phyloP scores from a whole-genome alignment of 1,284 basidiomycete genomes.

The Mycena sp. region DNA sequence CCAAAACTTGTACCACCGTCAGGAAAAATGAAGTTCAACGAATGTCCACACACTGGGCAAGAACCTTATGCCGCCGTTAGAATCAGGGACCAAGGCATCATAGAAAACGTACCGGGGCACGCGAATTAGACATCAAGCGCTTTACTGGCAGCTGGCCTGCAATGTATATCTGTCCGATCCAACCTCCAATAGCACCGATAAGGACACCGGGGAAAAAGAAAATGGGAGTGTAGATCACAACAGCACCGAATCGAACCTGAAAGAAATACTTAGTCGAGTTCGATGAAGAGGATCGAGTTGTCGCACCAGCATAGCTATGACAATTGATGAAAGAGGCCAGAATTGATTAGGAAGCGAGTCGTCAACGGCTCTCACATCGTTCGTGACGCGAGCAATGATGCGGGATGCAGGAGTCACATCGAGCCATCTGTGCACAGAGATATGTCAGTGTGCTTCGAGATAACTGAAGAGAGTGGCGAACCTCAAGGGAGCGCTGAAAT shows the following conservation, averaged over 20 bases:
- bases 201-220: slow-evolving; percentile 46
- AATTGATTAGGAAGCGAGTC: slow-evolving; percentile 50
- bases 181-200: slow-evolving; percentile 46
- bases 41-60: slow-evolving; percentile 57
- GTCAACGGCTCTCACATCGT: slow-evolving; percentile 47
- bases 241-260: slow-evolving; percentile 46
- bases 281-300: not conserved
- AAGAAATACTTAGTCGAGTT: not conserved
- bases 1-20: slow-evolving; percentile 56
- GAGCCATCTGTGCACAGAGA: slow-evolving; percentile 48
- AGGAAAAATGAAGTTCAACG: not conserved
- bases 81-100: not conserved
- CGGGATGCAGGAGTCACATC: slow-evolving; percentile 60
- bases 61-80: too few relatives aligned
- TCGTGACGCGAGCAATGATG: slow-evolving; percentile 52
- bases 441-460: not conserved
- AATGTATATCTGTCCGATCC: slow-evolving; percentile 60
- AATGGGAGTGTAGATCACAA: slow-evolving; percentile 55
- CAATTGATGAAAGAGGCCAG: slow-evolving; percentile 44
- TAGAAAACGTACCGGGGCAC: slow-evolving; percentile 58
- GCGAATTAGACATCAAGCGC: slow-evolving; percentile 76
- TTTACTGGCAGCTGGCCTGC: slow-evolving; percentile 81
- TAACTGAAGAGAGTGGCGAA: slow-evolving; percentile 24
- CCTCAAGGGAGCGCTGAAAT: slow-evolving; percentile 66
- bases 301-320: slow-evolving; percentile 36